Evolutionary conservation across 768 basidiomycete genomes (phyloP), one percentile per base, ranked within the genome.

Genomic region (Macrocybe gigantea): DNA sequence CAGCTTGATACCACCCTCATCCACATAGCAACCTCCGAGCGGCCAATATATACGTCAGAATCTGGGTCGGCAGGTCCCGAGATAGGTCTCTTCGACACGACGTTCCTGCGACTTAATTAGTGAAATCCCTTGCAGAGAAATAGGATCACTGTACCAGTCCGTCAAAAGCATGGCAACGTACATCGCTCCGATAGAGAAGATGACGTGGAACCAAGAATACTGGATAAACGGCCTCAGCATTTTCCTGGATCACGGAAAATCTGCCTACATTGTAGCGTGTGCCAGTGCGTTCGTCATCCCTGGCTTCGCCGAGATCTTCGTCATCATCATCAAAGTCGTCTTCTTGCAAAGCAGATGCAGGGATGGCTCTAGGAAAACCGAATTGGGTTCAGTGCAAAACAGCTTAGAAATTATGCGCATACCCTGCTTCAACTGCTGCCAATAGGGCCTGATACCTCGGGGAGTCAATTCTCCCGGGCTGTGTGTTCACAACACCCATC

Each of bases 151-250:
- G 49, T 64, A 94, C 95, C 96, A 98, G 67, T 99, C 95, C 1
- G 95, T 99, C 46, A 99, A 67, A 10, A 99, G 73, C 80, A 96
- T 94, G 5, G 90, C 93, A 22, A 97, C 93, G 66, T 99, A 99
- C 96, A 98, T 98, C 10, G 93, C 75, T 30, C 83, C 96, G 56
- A 98, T 86, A 39, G 88, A 82, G 62, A 98, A 99, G 59, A 99
- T 97, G 64, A 97, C 69, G 61, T 99, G 96, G 82, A 99, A 98
- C 93, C 93, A 99, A 1, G 93, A 82, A 63, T 99, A 99, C 93
- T 96, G 56, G 5, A 13, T 33, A 36, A 39, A 22, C 22, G 22
- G 4, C 22, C 22, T 22, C 22, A 22, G 22, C 14, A 30, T 33
- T 34, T 57, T 14, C 12, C 15, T 14, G 33, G 29, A 13, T 37